Evolutionary conservation across 768 basidiomycete genomes (phyloP), one percentile per base, ranked within the genome.

Genomic region (Amanita pseudoporphyria): DNA sequence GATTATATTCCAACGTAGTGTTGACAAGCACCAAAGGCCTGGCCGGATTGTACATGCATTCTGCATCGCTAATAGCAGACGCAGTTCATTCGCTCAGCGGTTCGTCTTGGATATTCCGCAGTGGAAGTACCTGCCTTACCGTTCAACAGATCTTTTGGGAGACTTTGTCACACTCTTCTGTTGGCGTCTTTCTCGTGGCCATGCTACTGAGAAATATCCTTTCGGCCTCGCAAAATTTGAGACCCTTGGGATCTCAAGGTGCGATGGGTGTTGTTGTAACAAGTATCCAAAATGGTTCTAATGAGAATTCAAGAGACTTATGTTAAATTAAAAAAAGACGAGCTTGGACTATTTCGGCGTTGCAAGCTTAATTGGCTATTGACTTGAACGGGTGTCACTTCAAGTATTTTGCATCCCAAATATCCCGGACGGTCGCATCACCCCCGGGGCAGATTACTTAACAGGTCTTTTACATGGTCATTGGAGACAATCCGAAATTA

Each of bases 211-310:
- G 54, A 70, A 66, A 55, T 6, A 81, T 73, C 5, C 92, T 1
- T 93, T 84, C 54, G 89, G 91, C 13, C 87, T 89, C 58, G 86
- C 86, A 55, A 97, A 98, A 66, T 95, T 92, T 56, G 95, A 99
- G 66, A 93, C 92, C 4, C 71, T 97, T 18, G 95, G 95, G 39
- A 95, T n/a, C n/a, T n/a, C n/a, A 84, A 62, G 4, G 73, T 71
- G 10, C 55, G 53, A 56, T 84, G 82, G 9, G 79, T 82, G 12
- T 70, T 67, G 57, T 84, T 85, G 2, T 84, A 84, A 1, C 79
- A 79, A 24, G 60, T 46, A 3, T 75, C 72, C 33, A 60, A 51
- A 6, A 71, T 63, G 13, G 73, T 78, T 45, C 79, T 82, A 56
- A 54, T 33, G 42, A 32, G 47, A n/a, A 50, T 50, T 31, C 43